Evolutionary conservation across 2,329 filamentous ascomycete genomes (phyloP), one percentile per base, ranked within the genome.

Genomic region (Penicillium verrucosum): DNA sequence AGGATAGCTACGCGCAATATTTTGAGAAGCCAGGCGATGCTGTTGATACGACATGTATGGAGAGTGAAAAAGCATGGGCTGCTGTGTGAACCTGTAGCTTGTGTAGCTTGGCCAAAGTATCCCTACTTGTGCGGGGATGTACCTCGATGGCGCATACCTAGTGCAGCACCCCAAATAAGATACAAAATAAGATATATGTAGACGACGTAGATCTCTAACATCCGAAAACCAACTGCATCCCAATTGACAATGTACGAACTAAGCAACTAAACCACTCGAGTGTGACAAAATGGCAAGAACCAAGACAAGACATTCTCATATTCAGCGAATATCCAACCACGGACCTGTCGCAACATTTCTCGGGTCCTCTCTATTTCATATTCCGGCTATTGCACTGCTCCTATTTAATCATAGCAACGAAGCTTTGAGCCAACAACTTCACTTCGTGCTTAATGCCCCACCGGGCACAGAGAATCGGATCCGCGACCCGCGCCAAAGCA

Each of bases 391-490:
- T 41, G 53, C 50, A 45, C 45, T 45, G 56, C 56, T 52, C 56
- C 56, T 62, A 62, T 47, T 55, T 61, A 57, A 57, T 41, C 48
- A 53, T 57, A 40, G 21, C 51, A 48, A 38, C 49, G 36, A 47
- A 59, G 46, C 27, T 36, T 43, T 49, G 16, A 52, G 27, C 44
- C 51, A 46, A 47, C 41, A 30, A 40, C 44, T 43, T 41, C 45
- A 44, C 49, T 41, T 36, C 45, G 38, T 51, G 43, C 38, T 5
- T 57, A 14, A 9, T 38, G 40, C 38, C 53, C 11, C 25, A 21
- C 25, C n/a, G 10, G 27, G 27, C 34, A 49, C 38, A 43, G 58
- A 60, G 59, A 68, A 64, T 64, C 62, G 62, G 29, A 58, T 56
- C 56, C 58, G 60, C 59, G 55, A 63, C 53, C 45, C 43, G 38